phyloP scores from a whole-genome alignment of 306 rosid species.

The Lablab purpureus region DNA sequence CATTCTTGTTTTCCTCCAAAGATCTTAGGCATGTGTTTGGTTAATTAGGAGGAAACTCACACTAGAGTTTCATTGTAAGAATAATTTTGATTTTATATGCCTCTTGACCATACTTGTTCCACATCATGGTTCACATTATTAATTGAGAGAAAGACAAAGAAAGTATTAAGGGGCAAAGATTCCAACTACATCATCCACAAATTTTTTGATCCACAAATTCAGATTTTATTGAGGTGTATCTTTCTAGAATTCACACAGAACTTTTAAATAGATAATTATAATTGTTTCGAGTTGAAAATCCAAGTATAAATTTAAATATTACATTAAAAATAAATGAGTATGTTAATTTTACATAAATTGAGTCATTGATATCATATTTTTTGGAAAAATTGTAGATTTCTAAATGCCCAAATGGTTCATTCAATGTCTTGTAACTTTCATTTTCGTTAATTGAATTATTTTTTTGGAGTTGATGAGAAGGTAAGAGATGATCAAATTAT shows the following conservation, averaged over 20 bases:
- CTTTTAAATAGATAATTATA: not conserved
- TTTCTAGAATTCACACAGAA: constrained; percentile 25
- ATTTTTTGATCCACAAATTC: constrained; percentile 31
- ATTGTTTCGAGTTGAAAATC: too few relatives aligned
- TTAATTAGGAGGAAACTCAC: not conserved
- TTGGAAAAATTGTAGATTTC: too few relatives aligned
- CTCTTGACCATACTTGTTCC: not conserved
- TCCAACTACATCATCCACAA: not conserved
- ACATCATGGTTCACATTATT: not conserved
- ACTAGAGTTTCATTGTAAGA: not conserved
- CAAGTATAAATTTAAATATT: too few relatives aligned
- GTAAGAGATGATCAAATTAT: not conserved
- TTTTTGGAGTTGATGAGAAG: not conserved
- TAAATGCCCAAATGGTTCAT: not conserved
- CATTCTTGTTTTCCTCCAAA: not conserved
- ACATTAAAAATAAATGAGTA: too few relatives aligned
- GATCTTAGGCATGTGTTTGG: not conserved
- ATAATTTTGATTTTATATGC: not conserved
- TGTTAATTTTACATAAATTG: too few relatives aligned
- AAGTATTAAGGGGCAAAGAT: constrained; percentile 11
- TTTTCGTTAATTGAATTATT: not conserved
- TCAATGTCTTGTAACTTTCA: constrained; percentile 17
- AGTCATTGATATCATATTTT: too few relatives aligned
- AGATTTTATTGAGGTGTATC: constrained; percentile 2
- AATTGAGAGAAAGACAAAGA: constrained; percentile 18